Evolutionary conservation across 1,284 basidiomycete genomes (phyloP).

Genomic region (Ceratobasidium sp.): DNA sequence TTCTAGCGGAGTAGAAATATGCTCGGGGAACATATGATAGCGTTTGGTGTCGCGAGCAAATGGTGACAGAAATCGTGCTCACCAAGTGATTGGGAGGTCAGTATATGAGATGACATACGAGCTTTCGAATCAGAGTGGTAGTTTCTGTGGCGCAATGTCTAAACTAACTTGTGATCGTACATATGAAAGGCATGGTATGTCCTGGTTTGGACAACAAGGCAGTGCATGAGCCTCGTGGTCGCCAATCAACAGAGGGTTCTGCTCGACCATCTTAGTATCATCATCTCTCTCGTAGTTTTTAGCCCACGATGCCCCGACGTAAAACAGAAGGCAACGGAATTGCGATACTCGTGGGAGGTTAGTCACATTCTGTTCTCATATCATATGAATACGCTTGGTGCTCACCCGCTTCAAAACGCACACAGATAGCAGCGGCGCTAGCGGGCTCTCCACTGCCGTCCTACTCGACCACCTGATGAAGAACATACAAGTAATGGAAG

Average conservation of each 20-base stretch:
- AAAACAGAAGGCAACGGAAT: neutral
- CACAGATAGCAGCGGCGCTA: constrained; percentile 33
- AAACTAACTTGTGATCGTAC: no score
- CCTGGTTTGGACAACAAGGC: neutral
- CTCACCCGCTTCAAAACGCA: neutral
- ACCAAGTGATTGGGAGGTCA: no score
- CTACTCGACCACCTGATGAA: neutral
- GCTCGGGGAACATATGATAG: no score
- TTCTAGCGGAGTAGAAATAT: no score
- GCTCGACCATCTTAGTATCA: neutral
- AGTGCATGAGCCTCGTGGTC: neutral
- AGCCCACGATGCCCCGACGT: neutral
- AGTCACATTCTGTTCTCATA: neutral
- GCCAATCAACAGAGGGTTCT: neutral
- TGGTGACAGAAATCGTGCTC: no score
- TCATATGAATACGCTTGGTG: neutral
- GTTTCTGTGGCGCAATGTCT: no score
- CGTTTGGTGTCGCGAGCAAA: no score
- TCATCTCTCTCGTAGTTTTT: neutral
- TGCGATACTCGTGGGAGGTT: neutral
- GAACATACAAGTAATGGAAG: neutral
- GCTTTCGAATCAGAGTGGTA: no score
- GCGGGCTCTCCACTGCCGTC: constrained; percentile 6
- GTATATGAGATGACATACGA: no score
- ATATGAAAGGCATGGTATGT: neutral